phyloP scores from a whole-genome alignment of 2,329 filamentous ascomycete genomes.

The Harringtonia aguacate region DNA sequence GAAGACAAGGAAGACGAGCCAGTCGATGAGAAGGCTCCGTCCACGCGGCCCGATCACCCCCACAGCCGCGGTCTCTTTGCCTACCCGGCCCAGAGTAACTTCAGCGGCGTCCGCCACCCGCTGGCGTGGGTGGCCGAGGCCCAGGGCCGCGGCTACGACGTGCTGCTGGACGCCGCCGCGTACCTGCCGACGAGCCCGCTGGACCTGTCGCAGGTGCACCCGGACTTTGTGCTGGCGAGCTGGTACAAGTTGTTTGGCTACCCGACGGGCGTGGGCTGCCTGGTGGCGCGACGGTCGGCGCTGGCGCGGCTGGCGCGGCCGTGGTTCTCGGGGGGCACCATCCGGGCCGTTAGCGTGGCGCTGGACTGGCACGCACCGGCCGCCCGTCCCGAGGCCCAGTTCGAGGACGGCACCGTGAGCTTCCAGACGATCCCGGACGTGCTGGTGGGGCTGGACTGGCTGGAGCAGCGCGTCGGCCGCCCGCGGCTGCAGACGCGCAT shows the following conservation, averaged over 20 bases:
- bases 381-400: conserved; percentile 18
- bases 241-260: conserved; percentile 33
- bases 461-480: conserved; percentile 17
- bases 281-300: conserved; percentile 22
- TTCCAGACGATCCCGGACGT: conserved; percentile 29
- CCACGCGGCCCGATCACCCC: conserved; percentile 4
- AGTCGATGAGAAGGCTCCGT: not conserved
- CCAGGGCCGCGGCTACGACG: conserved; percentile 26
- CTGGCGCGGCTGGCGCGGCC: conserved; percentile 22
- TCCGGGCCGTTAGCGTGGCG: conserved; percentile 21
- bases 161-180: conserved; percentile 28
- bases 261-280: conserved; percentile 29
- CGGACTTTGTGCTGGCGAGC: conserved; percentile 27
- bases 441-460: conserved; percentile 23
- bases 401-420: conserved; percentile 30
- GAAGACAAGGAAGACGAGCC: not conserved
- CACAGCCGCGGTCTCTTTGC: conserved; percentile 25
- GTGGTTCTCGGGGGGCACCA: conserved; percentile 29
- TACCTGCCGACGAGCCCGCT: conserved; percentile 25
- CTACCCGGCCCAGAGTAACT: conserved; percentile 35
- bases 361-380: conserved; percentile 20
- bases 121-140: conserved; percentile 24
- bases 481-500: conserved; percentile 19
- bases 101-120: conserved; percentile 30
- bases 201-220: conserved; percentile 21